Evolutionary conservation across 1,139 yeast species (phyloP).

Genomic region (Suhomyces maxii): DNA sequence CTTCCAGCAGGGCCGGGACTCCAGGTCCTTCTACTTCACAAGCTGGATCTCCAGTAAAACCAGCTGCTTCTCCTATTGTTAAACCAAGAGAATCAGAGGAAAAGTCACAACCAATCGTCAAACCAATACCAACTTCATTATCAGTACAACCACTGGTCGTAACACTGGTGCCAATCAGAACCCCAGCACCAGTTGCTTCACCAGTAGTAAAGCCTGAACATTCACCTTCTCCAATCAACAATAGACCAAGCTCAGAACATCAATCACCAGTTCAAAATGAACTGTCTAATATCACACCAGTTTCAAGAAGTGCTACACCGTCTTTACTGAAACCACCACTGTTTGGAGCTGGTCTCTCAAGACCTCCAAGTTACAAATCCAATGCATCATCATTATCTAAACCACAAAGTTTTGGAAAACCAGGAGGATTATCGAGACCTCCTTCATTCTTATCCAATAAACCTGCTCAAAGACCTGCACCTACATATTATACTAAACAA

Average conservation of each 20-base stretch:
- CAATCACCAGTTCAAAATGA: background rate
- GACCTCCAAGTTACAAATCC: constrained; percentile 17
- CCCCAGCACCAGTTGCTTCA: constrained; percentile 1
- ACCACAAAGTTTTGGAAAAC: constrained; percentile 18
- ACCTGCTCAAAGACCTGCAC: constrained; percentile 9
- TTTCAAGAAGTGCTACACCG: constrained; percentile 8
- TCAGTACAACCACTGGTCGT: background rate
- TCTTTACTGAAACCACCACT: constrained; percentile 10
- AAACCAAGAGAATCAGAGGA: background rate
- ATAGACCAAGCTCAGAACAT: background rate
- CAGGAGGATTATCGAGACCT: constrained; percentile 22
- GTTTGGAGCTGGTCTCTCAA: constrained; percentile 13
- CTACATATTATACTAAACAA: background rate
- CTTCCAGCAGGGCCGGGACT: constrained; percentile 29
- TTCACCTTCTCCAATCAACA: background rate
- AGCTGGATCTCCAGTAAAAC: constrained; percentile 5
- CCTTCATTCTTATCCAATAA: constrained; percentile 24
- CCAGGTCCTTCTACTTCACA: constrained; percentile 22
- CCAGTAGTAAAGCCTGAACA: background rate
- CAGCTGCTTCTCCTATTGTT: background rate
- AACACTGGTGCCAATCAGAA: background rate
- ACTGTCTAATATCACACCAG: background rate
- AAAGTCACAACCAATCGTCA: background rate
- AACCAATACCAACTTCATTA: background rate
- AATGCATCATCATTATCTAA: constrained; percentile 9